A percentile compares a stretch with the other conserved stretches of the same genome.
Conservation (phyloP, 1,139 yeast species). For the Debaryomyces udenii region DNA sequence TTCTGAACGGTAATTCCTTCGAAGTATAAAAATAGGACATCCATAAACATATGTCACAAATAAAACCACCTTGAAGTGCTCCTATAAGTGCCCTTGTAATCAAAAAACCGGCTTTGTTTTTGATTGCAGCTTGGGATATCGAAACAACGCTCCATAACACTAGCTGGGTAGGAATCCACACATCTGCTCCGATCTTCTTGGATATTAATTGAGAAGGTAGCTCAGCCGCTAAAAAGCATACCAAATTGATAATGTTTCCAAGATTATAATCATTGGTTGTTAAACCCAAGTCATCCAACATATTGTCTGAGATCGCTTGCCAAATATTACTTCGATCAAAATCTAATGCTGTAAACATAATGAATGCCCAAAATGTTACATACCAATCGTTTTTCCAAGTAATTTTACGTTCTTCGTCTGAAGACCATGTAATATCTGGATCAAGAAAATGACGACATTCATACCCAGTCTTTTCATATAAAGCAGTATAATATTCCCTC, state of each 20-base stretch:
- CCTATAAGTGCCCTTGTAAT: conserved; percentile 33
- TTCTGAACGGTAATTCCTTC: conserved; percentile 29
- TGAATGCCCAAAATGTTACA: conserved; percentile 32
- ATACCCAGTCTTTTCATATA: conserved; percentile 23
- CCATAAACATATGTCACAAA: conserved; percentile 34
- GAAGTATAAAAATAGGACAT: conserved; percentile 31
- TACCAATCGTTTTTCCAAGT: conserved; percentile 27
- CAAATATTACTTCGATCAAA: conserved; percentile 35
- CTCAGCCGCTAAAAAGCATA: conserved; percentile 36
- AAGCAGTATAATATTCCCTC: conserved; percentile 20
- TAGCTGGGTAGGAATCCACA: conserved; percentile 34
- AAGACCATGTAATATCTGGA: conserved; percentile 23
- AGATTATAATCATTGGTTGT: conserved; percentile 35
- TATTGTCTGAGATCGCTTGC: conserved; percentile 37
- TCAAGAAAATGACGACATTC: conserved; percentile 27
- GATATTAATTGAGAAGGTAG: conserved; percentile 37
- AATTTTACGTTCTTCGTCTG: conserved; percentile 24
- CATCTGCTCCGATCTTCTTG: conserved; percentile 37
- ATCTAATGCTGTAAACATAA: conserved; percentile 37
- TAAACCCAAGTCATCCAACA: conserved; percentile 30
- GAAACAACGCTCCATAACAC: conserved; percentile 35
- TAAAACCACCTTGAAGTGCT: conserved; percentile 34
- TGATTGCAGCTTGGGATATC: conserved; percentile 29
- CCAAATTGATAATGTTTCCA: conserved; percentile 35
- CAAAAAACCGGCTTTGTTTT: conserved; percentile 27